Evolutionary conservation across 2,329 filamentous ascomycete species (phyloP).

Genomic region (Pezicula carpinea): DNA sequence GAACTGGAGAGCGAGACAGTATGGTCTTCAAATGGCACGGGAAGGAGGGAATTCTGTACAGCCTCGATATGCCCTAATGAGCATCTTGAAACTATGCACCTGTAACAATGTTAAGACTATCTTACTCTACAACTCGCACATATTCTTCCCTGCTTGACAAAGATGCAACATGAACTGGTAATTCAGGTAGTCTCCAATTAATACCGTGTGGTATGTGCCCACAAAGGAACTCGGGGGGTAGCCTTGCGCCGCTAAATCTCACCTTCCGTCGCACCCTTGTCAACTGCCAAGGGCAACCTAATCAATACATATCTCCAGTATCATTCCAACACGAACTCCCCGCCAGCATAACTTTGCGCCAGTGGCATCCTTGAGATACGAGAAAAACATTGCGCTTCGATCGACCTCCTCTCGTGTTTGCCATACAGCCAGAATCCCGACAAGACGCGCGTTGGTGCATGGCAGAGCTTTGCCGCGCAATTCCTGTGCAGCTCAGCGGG

Average conservation of each 20-base stretch:
- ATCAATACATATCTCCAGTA: background rate
- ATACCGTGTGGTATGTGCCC: background rate
- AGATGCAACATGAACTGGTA: no score
- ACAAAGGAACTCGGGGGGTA: background rate
- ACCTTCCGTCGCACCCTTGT: background rate
- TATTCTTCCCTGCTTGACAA: background rate
- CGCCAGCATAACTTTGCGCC: background rate
- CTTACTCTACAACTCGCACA: slow-evolving; percentile 21
- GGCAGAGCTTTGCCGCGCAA: slow-evolving; percentile 13
- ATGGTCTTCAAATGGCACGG: slow-evolving; percentile 13
- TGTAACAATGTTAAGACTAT: slow-evolving; percentile 32
- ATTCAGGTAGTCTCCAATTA: background rate
- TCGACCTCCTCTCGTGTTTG: background rate
- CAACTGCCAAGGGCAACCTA: background rate
- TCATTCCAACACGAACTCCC: slow-evolving; percentile 2
- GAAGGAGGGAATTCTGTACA: slow-evolving; percentile 20
- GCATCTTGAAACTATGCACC: slow-evolving; percentile 24
- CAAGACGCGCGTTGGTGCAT: slow-evolving; percentile 13
- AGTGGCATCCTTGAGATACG: background rate
- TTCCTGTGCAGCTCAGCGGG: slow-evolving; percentile 17
- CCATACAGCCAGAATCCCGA: background rate
- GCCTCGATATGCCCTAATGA: slow-evolving; percentile 23
- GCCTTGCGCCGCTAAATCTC: background rate
- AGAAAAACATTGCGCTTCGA: background rate
- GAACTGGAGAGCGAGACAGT: slow-evolving; percentile 10